Percentiles rank a stretch among this genome's conserved stretches.
These are phyloP conservation scores for Naganishia vaughanmartiniae DNA, from an alignment of 768 basidiomycete species.

Conservation along the genomic window DNA sequence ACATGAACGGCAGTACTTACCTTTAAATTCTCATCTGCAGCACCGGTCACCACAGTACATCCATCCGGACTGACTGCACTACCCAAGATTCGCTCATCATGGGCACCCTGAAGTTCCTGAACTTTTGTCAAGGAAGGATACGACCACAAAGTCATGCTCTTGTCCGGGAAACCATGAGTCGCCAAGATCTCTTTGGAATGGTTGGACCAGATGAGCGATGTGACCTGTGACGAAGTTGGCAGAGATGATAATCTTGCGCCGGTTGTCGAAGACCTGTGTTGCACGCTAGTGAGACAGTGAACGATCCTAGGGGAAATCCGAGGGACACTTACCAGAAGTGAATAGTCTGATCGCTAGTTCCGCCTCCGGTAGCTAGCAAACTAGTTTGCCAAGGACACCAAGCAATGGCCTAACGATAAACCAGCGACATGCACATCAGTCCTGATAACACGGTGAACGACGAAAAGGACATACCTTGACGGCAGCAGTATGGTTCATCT, in stretches of 20 bases:
- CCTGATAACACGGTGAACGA: background rate
- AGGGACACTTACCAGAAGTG: constrained; percentile 44
- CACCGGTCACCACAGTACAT: constrained; percentile 85
- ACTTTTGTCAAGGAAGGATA: constrained; percentile 83
- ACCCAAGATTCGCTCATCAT: constrained; percentile 85
- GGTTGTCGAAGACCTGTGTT: constrained; percentile 55
- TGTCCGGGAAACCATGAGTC: constrained; percentile 84
- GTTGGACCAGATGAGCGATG: constrained; percentile 80
- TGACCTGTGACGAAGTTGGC: constrained; percentile 84
- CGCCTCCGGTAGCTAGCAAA: constrained; percentile 87
- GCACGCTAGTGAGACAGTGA: background rate
- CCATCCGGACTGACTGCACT: constrained; percentile 82
- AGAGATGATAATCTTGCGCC: constrained; percentile 85
- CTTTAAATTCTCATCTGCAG: constrained; percentile 92
- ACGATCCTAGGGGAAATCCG: background rate
- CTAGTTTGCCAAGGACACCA: constrained; percentile 97
- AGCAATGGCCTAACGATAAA: constrained; percentile 72
- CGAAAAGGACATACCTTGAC: constrained; percentile 53
- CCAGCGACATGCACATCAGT: background rate
- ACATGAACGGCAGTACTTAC: constrained; percentile 21
- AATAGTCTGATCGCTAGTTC: constrained; percentile 75
- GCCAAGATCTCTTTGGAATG: constrained; percentile 85
- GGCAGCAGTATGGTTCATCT: constrained; percentile 84
- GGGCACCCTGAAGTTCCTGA: constrained; percentile 83
- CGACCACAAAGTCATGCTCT: constrained; percentile 53